These are phyloP conservation scores for Solanum peruvianum DNA, from an alignment of 257 asterid genomes.

Conservation along the genomic window DNA sequence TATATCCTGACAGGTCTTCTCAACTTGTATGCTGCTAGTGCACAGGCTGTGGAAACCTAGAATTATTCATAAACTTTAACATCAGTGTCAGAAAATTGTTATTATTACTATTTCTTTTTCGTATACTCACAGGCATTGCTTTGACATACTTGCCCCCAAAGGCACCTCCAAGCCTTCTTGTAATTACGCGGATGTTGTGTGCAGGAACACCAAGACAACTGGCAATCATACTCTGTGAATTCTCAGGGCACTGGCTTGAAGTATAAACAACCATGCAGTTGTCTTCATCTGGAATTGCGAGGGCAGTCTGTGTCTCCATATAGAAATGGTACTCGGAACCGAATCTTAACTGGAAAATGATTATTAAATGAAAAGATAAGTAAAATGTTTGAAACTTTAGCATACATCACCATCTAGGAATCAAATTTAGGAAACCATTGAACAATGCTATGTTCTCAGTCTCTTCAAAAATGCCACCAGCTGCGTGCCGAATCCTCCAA, in stretches of 20 bases:
- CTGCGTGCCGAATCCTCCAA: neutral
- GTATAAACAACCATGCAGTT: constrained; percentile 50
- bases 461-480: neutral
- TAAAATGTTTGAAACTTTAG: neutral
- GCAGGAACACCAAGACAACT: neutral
- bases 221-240: neutral
- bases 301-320: constrained; percentile 69
- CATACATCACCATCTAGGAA: neutral
- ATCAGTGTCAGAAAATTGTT: neutral
- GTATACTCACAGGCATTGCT: constrained; percentile 44
- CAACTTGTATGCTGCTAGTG: constrained; percentile 66
- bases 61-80: neutral
- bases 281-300: constrained; percentile 80
- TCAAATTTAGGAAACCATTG: neutral
- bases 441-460: neutral
- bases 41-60: constrained; percentile 69
- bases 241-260: neutral
- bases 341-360: constrained; percentile 36
- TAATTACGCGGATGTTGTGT: neutral
- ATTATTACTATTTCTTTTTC: neutral
- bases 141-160: constrained; percentile 61
- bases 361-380: neutral
- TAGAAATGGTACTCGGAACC: constrained; percentile 62
- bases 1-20: constrained; percentile 58
- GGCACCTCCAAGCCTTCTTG: constrained; percentile 51